phyloP scores from a whole-genome alignment of 2,329 filamentous ascomycete species.

The Sporothrix brasiliensis region DNA sequence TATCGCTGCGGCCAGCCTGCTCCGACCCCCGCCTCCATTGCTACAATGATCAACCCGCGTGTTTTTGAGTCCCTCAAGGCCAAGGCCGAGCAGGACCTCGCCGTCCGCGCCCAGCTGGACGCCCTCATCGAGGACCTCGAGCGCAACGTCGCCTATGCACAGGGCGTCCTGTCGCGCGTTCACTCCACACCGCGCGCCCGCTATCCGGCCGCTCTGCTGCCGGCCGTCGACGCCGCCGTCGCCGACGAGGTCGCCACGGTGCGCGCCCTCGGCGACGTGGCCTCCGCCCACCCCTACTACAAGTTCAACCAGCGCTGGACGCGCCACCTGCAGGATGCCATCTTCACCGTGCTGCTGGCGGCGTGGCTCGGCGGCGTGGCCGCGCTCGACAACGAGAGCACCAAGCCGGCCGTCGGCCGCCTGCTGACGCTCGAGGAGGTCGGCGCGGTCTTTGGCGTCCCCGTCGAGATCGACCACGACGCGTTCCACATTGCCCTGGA shows the following conservation, averaged over 20 bases:
- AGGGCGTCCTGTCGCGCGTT: slow-evolving; percentile 82
- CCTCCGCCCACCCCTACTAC: slow-evolving; percentile 92
- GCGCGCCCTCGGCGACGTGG: slow-evolving; percentile 68
- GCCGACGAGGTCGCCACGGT: slow-evolving; percentile 72
- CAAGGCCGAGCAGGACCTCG: slow-evolving; percentile 85
- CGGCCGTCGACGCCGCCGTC: slow-evolving; percentile 71
- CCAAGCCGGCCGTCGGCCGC: slow-evolving; percentile 56
- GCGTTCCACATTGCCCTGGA: slow-evolving; percentile 95
- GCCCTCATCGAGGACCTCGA: slow-evolving; percentile 81
- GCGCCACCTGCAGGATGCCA: slow-evolving; percentile 79
- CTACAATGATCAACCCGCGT: slow-evolving; percentile 70
- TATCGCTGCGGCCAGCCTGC: too few species aligned
- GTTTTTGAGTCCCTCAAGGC: slow-evolving; percentile 87
- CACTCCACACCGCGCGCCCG: slow-evolving; percentile 77
- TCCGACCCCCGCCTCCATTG: neutral
- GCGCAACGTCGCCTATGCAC: slow-evolving; percentile 77
- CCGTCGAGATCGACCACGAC: slow-evolving; percentile 87
- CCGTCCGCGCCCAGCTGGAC: slow-evolving; percentile 79
- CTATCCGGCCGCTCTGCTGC: slow-evolving; percentile 64
- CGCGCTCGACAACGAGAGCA: slow-evolving; percentile 36
- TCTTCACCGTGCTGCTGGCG: slow-evolving; percentile 58
- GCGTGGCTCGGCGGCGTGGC: slow-evolving; percentile 76
- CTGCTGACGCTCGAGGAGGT: slow-evolving; percentile 89
- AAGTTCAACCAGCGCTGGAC: slow-evolving; percentile 92
- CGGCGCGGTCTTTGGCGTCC: slow-evolving; percentile 76